Evolutionary conservation across 805 yeast genomes (phyloP).

Genomic region (Metschnikowia orientalis): DNA sequence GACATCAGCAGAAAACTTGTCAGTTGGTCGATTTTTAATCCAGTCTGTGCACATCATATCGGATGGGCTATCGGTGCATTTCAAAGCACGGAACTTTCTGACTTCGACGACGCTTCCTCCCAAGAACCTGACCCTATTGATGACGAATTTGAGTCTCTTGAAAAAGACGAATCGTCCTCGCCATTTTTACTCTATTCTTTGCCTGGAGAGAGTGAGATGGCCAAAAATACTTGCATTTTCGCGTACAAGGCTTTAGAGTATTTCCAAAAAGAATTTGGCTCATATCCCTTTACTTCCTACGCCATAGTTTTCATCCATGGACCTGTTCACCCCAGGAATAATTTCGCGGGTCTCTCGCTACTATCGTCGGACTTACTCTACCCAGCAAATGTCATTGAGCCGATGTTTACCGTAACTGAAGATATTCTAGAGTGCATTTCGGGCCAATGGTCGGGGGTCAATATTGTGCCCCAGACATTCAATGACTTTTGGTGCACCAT

Average conservation of each 20-base stretch:
- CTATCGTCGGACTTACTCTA: constrained; percentile 61
- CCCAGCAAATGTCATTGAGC: constrained; percentile 72
- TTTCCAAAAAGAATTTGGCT: constrained; percentile 83
- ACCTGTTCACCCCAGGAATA: constrained; percentile 25
- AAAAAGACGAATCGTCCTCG: constrained; percentile 27
- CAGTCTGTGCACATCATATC: constrained; percentile 88
- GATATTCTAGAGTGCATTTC: constrained; percentile 66
- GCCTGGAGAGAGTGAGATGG: constrained; percentile 53
- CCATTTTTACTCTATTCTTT: constrained; percentile 57
- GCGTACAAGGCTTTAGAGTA: constrained; percentile 76
- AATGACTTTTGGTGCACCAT: constrained; percentile 86
- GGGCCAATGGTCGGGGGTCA: constrained; percentile 90
- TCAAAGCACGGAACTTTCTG: constrained; percentile 54
- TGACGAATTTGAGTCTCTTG: constrained; percentile 22
- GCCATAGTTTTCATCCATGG: constrained; percentile 63
- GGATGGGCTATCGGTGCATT: constrained; percentile 96
- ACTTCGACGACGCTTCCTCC: constrained; percentile 31
- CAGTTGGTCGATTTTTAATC: constrained; percentile 69
- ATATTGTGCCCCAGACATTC: constrained; percentile 73
- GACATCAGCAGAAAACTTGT: constrained; percentile 73
- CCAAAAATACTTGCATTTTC: constrained; percentile 70
- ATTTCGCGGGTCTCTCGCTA: constrained; percentile 72
- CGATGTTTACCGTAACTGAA: constrained; percentile 67
- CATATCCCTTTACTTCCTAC: constrained; percentile 85
- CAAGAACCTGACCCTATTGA: constrained; percentile 29